phyloP scores from a whole-genome alignment of 129 eudicot genomes.

The Artemisia tridentata region DNA sequence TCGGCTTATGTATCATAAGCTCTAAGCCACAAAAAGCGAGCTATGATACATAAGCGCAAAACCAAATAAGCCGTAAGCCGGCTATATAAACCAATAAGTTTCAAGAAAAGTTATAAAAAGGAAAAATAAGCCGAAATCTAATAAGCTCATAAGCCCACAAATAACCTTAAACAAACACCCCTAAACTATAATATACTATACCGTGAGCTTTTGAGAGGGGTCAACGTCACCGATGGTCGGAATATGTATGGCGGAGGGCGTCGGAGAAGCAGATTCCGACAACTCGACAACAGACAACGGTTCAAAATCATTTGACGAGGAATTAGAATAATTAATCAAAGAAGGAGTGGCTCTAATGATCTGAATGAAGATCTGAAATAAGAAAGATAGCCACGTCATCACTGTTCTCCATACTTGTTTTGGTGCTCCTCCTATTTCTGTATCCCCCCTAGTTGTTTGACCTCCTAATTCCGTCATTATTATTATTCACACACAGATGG shows the following conservation, averaged over 20 bases:
- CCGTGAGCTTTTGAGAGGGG: conserved; percentile 56
- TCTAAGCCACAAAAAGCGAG: too few relatives aligned
- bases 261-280: conserved; percentile 41
- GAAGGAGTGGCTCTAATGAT: conserved; percentile 89
- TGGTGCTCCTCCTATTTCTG: conserved; percentile 47
- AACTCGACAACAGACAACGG: conserved; percentile 74
- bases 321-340: conserved; percentile 41
- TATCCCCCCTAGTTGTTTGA: conserved; percentile 31
- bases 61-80: too few relatives aligned
- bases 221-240: conserved; percentile 28
- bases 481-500: conserved; percentile 30
- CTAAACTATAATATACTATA: conserved; percentile 2
- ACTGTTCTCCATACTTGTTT: conserved; percentile 83
- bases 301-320: conserved; percentile 51
- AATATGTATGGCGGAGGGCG: conserved; percentile 34
- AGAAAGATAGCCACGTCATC: conserved; percentile 79
- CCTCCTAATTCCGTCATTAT: conserved; percentile 80
- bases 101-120: too few relatives aligned
- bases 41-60: too few relatives aligned
- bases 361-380: conserved; percentile 96
- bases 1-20: too few relatives aligned
- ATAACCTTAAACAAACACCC: not conserved
- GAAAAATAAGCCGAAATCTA: too few relatives aligned
- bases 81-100: too few relatives aligned
- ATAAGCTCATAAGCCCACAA: too few relatives aligned